A percentile compares a stretch with the other conserved stretches of the same genome.
Conservation (phyloP, 1,284 basidiomycete species). For the Sutorius eximius region DNA sequence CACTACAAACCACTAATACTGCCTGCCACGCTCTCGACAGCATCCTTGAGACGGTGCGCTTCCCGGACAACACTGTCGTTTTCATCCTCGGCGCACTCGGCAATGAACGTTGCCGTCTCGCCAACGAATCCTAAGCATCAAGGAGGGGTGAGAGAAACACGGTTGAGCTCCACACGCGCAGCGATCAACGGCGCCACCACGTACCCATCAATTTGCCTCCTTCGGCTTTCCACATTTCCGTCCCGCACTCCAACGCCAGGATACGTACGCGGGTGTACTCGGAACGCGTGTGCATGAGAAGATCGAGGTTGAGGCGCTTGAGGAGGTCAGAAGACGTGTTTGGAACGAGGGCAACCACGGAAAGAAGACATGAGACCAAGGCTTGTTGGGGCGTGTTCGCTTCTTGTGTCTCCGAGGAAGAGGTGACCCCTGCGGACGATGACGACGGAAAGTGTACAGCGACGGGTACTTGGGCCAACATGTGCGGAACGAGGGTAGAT, state of each 20-base stretch:
- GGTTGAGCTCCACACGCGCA: background rate
- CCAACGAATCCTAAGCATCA: conserved; percentile 57
- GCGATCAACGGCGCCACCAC: conserved; percentile 23
- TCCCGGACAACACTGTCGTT: conserved; percentile 73
- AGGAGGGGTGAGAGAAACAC: background rate
- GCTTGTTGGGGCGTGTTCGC: conserved; percentile 7
- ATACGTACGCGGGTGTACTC: conserved; percentile 70
- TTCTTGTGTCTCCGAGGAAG: conserved; percentile 2
- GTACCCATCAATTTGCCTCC: conserved; percentile 70
- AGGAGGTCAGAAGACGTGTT: conserved; percentile 45
- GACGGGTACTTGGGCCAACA: conserved; percentile 27
- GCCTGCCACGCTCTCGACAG: conserved; percentile 68
- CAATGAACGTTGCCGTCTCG: conserved; percentile 81
- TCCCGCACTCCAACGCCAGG: conserved; percentile 68
- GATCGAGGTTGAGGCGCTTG: conserved; percentile 77
- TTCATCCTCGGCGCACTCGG: conserved; percentile 80
- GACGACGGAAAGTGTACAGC: conserved; percentile 10
- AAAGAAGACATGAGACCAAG: conserved; percentile 22
- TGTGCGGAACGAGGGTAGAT: conserved; percentile 38
- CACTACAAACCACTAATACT: conserved; percentile 56
- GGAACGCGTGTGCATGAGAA: conserved; percentile 88
- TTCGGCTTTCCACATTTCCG: conserved; percentile 77
- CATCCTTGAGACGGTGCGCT: conserved; percentile 62
- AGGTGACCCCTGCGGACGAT: background rate
- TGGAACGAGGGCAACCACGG: conserved; percentile 21